phyloP scores from a whole-genome alignment of 1,284 basidiomycete genomes.

The Cutaneotrichosporon dermatis region DNA sequence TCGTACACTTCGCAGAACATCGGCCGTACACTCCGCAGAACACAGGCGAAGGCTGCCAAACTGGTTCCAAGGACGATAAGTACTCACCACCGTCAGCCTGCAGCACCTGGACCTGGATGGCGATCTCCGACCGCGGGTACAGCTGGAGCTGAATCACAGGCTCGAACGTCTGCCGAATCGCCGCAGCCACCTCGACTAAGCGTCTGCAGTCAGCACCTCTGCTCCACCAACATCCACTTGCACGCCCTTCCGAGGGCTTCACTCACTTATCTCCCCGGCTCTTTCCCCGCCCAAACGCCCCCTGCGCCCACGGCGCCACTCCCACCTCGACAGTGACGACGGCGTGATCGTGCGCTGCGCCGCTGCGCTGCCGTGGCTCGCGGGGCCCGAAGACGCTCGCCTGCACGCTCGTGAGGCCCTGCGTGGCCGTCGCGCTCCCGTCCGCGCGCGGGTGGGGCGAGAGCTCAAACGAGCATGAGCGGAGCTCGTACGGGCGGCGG shows the following conservation, averaged over 20 bases:
- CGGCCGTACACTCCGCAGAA: neutral
- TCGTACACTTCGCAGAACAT: too few species aligned
- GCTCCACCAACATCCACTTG: neutral
- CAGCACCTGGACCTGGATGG: slow-evolving; percentile 86
- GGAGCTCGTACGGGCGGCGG: slow-evolving; percentile 80
- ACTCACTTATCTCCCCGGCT: slow-evolving; percentile 81
- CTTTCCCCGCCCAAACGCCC: slow-evolving; percentile 53
- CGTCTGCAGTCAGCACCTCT: slow-evolving; percentile 57
- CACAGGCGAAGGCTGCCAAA: too few species aligned
- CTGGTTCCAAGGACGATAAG: neutral
- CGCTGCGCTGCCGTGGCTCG: slow-evolving; percentile 72
- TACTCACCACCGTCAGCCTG: slow-evolving; percentile 75
- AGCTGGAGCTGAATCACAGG: slow-evolving; percentile 85
- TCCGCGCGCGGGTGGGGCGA: slow-evolving; percentile 70
- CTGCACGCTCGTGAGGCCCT: slow-evolving; percentile 83
- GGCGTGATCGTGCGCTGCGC: slow-evolving; percentile 73
- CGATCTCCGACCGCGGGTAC: slow-evolving; percentile 90
- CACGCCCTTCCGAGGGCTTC: neutral
- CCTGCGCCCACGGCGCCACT: slow-evolving; percentile 78
- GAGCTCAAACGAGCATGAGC: slow-evolving; percentile 74
- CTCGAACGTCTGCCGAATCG: slow-evolving; percentile 90
- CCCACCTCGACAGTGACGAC: slow-evolving; percentile 79
- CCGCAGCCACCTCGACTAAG: slow-evolving; percentile 76
- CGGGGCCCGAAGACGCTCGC: slow-evolving; percentile 87
- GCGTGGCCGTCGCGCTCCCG: slow-evolving; percentile 75